phyloP scores from a whole-genome alignment of 768 basidiomycete genomes.

The Sistotremastrum niveocremeum region DNA sequence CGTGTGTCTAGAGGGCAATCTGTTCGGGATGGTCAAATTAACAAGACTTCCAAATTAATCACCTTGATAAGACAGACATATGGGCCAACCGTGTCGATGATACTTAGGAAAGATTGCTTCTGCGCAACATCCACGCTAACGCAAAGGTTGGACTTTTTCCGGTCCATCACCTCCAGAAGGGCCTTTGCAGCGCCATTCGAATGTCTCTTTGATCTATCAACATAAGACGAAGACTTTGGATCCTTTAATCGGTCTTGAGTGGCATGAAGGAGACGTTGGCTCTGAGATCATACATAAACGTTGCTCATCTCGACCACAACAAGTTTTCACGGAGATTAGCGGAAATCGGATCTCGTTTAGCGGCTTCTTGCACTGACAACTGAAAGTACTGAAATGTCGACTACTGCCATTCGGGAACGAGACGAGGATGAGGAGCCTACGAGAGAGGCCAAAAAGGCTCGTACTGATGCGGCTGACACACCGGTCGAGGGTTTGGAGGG shows the following conservation, averaged over 20 bases:
- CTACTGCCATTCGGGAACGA: slow-evolving; percentile 31
- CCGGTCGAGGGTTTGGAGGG: too few relatives aligned
- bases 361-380: not conserved
- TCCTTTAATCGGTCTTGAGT: not conserved
- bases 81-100: slow-evolving; percentile 82
- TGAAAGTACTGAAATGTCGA: slow-evolving; percentile 12
- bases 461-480: slow-evolving; percentile 4
- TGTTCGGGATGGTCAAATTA: slow-evolving; percentile 5
- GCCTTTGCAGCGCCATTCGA: slow-evolving; percentile 65
- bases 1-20: slow-evolving; percentile 62
- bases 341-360: slow-evolving; percentile 12
- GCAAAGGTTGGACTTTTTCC: slow-evolving; percentile 84
- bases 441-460: slow-evolving; percentile 10
- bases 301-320: not conserved
- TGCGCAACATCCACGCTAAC: slow-evolving; percentile 92
- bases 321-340: slow-evolving; percentile 16
- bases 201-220: slow-evolving; percentile 40
- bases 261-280: not conserved
- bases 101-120: slow-evolving; percentile 61
- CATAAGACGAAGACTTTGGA: slow-evolving; percentile 33
- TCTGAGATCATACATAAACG: not conserved
- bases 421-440: slow-evolving; percentile 32
- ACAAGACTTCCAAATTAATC: slow-evolving; percentile 13
- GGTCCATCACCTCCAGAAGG: slow-evolving; percentile 69
- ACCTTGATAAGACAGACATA: slow-evolving; percentile 92